Evolutionary conservation across 2,329 filamentous ascomycete species (phyloP).

Genomic region (Periconia sp.): DNA sequence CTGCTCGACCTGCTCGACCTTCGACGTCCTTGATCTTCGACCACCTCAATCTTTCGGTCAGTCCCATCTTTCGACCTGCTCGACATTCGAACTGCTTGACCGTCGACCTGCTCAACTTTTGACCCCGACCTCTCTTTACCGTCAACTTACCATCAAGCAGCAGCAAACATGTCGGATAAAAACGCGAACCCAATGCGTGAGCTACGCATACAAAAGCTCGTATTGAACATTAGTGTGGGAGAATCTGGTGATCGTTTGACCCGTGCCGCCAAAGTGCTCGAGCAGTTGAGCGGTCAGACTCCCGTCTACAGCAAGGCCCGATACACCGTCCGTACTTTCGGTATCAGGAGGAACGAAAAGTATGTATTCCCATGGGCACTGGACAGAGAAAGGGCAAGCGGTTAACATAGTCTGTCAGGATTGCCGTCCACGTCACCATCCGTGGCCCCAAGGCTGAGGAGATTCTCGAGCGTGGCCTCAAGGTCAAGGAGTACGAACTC

Average conservation of each 20-base stretch:
- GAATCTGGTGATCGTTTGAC: conserved; percentile 99
- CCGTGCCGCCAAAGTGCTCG: conserved; percentile 98
- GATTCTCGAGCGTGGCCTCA: conserved; percentile 99
- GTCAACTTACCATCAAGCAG: conserved; percentile 42
- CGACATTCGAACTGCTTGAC: conserved; percentile 26
- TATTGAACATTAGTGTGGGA: conserved; percentile 99
- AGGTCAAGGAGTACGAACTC: conserved; percentile 99
- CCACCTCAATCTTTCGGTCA: no score
- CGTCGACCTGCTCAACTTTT: conserved; percentile 23
- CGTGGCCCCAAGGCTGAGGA: conserved; percentile 99
- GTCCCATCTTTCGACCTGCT: conserved; percentile 3
- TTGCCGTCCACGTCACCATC: conserved; percentile 98
- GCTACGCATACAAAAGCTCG: conserved; percentile 98
- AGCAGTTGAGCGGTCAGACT: conserved; percentile 99
- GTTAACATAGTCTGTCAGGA: conserved; percentile 62
- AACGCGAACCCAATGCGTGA: conserved; percentile 98
- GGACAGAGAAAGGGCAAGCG: background rate
- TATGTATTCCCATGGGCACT: conserved; percentile 5
- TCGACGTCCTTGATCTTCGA: conserved; percentile 26
- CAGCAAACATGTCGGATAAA: conserved; percentile 60
- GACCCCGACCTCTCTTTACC: conserved; percentile 15
- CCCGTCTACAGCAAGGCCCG: conserved; percentile 99
- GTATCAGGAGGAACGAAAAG: conserved; percentile 98
- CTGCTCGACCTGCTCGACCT: conserved; percentile 28
- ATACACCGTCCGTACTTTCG: conserved; percentile 99